Percentiles rank a stretch among this genome's conserved stretches.
These are phyloP conservation scores for Trametes meyenii DNA, from an alignment of 768 basidiomycete genomes.

Conservation along the genomic window DNA sequence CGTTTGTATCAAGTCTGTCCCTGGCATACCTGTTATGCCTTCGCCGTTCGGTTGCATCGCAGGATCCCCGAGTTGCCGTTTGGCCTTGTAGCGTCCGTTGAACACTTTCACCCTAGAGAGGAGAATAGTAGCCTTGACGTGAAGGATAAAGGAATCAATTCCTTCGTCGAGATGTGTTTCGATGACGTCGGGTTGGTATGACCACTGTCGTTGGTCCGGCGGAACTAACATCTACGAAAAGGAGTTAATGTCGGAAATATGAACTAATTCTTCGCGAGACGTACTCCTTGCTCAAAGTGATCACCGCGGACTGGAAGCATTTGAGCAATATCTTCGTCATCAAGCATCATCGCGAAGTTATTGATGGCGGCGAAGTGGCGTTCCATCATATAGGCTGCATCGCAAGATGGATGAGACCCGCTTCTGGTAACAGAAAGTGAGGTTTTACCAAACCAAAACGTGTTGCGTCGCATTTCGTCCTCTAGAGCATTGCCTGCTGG, in stretches of 20 bases:
- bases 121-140: constrained; percentile 68
- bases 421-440: not conserved
- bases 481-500: constrained; percentile 65
- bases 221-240: constrained; percentile 31
- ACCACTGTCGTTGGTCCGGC: constrained; percentile 63
- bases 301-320: constrained; percentile 64
- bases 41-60: constrained; percentile 32
- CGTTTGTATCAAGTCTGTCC: not conserved
- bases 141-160: constrained; percentile 72
- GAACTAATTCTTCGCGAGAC: constrained; percentile 28
- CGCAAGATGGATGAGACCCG: not conserved
- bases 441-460: constrained; percentile 52
- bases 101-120: constrained; percentile 65
- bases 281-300: constrained; percentile 63
- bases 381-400: constrained; percentile 59
- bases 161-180: constrained; percentile 60
- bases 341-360: constrained; percentile 70
- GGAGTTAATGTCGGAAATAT: constrained; percentile 35
- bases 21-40: constrained; percentile 18
- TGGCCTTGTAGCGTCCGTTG: constrained; percentile 65
- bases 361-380: constrained; percentile 68
- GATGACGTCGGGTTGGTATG: constrained; percentile 62
- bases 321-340: constrained; percentile 76
- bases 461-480: constrained; percentile 71
- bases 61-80: constrained; percentile 61